A percentile compares a stretch with the other conserved stretches of the same genome.
Conservation (phyloP, 225 moss, liverwort and hornwort species). For the Physcomitrellopsis africana region DNA sequence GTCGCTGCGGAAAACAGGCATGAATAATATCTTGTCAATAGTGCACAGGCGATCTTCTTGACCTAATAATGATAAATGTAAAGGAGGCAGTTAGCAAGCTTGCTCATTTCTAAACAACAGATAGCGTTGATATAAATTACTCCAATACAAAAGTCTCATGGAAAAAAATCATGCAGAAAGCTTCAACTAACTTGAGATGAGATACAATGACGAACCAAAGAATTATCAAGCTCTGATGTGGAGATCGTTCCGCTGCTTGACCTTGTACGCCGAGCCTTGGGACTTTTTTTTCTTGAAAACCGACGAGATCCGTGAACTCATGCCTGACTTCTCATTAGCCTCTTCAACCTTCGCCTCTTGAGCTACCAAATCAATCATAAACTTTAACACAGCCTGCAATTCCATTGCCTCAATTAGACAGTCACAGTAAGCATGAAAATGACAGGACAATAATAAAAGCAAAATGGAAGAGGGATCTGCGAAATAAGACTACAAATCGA, state of each 20-base stretch:
- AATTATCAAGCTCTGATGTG: slow-evolving; percentile 41
- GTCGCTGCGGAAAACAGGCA: slow-evolving; percentile 20
- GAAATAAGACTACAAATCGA: no score
- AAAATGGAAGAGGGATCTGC: no score
- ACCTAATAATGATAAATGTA: slow-evolving; percentile 32
- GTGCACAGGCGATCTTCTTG: slow-evolving; percentile 24
- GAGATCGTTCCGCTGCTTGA: slow-evolving; percentile 36
- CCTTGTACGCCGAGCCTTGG: slow-evolving; percentile 31
- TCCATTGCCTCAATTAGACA: slow-evolving; percentile 15
- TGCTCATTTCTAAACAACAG: neutral
- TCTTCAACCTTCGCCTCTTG: slow-evolving; percentile 16
- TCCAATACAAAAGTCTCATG: neutral
- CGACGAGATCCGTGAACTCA: slow-evolving; percentile 31
- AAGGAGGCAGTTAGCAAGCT: slow-evolving; percentile 18
- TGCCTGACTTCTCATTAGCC: slow-evolving; percentile 21
- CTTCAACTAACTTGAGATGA: slow-evolving; percentile 36
- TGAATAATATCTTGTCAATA: slow-evolving; percentile 17
- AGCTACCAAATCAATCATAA: slow-evolving; percentile 36
- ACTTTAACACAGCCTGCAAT: slow-evolving; percentile 57
- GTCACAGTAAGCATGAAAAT: neutral
- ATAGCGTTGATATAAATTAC: no score
- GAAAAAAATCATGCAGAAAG: neutral
- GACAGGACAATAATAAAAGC: neutral
- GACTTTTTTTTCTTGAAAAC: slow-evolving; percentile 43
- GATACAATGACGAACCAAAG: slow-evolving; percentile 22